Conservation (phyloP, 495 filamentous ascomycete genomes). For the Neurospora sp. region DNA sequence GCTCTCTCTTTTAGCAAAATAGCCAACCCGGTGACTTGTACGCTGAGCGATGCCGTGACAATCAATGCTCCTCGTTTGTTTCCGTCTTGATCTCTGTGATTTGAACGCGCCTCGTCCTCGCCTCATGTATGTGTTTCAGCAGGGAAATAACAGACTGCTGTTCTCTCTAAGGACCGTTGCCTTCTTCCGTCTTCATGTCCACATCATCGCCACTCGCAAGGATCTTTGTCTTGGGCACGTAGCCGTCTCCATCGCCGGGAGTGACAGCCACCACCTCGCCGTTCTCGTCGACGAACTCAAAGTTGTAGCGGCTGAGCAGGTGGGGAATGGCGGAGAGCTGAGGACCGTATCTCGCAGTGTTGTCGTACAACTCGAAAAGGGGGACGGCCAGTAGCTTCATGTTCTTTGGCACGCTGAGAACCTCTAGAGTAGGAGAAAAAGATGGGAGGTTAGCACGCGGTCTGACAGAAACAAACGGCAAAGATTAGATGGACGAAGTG, state of each 20-base stretch:
- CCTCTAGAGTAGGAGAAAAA: constrained; percentile 45
- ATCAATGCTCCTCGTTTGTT: neutral
- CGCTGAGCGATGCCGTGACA: neutral
- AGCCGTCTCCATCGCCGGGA: constrained; percentile 52
- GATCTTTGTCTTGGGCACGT: constrained; percentile 59
- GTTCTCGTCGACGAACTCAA: constrained; percentile 95
- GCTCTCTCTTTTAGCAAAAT: too few species aligned
- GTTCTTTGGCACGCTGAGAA: constrained; percentile 97
- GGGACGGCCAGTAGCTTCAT: constrained; percentile 98
- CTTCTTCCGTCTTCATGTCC: constrained; percentile 31
- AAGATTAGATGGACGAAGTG: neutral
- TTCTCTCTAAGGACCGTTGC: constrained; percentile 5
- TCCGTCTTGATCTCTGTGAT: neutral
- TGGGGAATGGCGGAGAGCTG: constrained; percentile 95
- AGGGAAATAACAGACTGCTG: neutral
- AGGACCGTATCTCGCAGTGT: constrained; percentile 87
- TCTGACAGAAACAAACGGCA: neutral
- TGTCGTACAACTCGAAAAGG: constrained; percentile 95
- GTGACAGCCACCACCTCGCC: constrained; percentile 82
- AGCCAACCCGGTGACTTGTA: neutral
- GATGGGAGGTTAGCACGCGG: constrained; percentile 10
- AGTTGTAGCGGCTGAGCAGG: constrained; percentile 85
- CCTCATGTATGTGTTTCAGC: neutral
- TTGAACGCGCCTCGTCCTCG: neutral
- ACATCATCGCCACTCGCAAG: constrained; percentile 65